Evolutionary conservation across 1,284 basidiomycete genomes (phyloP), one percentile per base, ranked within the genome.

Genomic region (Pseudomicrostroma phylloplanum): DNA sequence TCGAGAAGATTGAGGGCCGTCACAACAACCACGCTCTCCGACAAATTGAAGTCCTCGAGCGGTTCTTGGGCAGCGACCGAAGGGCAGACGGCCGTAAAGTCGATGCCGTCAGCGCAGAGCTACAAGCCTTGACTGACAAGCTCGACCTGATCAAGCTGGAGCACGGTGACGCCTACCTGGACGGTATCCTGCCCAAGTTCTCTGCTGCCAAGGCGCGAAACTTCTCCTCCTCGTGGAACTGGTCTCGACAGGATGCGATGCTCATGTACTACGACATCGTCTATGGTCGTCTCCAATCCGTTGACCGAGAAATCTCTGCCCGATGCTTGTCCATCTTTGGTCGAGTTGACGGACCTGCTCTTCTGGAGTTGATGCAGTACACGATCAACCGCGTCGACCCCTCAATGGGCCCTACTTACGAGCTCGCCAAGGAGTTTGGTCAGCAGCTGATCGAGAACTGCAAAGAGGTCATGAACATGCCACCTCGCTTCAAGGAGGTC

Each of bases 161-260:
- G 81, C 92, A 96, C 70, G 91, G 96, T 30, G 93, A 97, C 71
- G 80, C 84, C 0, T 98, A 98, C 82, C 84, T 96, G 67, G 89
- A 96, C 62, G 94, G 94, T 55, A 96, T 98, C 69, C 87, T 92
- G 78, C 93, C 94, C 17, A 84, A 86, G 63, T 98, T 98, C 82
- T 90, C 93, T 74, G 88, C 90, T 2, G 84, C 94, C 79, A 98
- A 98, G 82, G 94, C 93, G 19, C 90, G 96, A 57, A 91, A 90
- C 78, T 98, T 98, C 83, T 92, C 96, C 80, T 96, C 92, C 11
- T 92, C 89, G 12, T 98, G 94, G 94, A 98, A 98, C 81, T 98
- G 94, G 96, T 92, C 90, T 58, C 88, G 94, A 70, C 92, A 96
- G 82, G 92, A 94, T 68, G 91, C 92, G 26, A 84, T 97, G 48